Conservation (phyloP, 257 asterid genomes). For the Ballota nigra region DNA sequence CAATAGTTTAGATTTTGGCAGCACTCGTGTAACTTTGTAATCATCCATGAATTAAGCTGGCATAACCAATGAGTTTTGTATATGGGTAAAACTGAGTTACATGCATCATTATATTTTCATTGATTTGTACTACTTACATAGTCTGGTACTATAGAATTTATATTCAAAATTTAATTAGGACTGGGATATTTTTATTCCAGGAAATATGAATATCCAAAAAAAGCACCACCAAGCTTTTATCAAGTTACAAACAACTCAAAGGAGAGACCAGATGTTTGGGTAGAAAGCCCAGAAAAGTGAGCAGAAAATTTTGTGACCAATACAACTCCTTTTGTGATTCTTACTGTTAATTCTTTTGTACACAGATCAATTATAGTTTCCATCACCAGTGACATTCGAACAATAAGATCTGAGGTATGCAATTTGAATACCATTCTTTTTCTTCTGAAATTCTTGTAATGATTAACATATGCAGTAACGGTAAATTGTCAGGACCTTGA, state of each 20-base stretch:
- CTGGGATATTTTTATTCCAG: slow-evolving; percentile 35
- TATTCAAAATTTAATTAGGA: neutral
- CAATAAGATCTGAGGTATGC: slow-evolving; percentile 88
- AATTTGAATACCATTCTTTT: slow-evolving; percentile 9
- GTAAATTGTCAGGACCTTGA: slow-evolving; percentile 10
- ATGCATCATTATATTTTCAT: neutral
- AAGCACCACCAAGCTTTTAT: slow-evolving; percentile 86
- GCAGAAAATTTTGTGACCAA: slow-evolving; percentile 25
- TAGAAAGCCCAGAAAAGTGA: slow-evolving; percentile 96
- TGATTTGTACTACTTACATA: slow-evolving; percentile 10
- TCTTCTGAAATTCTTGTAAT: neutral
- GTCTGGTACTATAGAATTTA: neutral
- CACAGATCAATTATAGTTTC: slow-evolving; percentile 84
- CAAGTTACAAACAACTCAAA: slow-evolving; percentile 89
- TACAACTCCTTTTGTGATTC: slow-evolving; percentile 15
- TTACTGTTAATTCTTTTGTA: slow-evolving; percentile 22
- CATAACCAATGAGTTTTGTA: slow-evolving; percentile 1
- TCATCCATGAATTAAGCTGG: slow-evolving; percentile 5
- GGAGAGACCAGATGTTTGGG: slow-evolving; percentile 99
- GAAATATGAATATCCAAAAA: slow-evolving; percentile 85
- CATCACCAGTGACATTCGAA: slow-evolving; percentile 96
- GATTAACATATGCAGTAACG: neutral
- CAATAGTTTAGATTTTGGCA: neutral
- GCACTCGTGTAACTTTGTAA: slow-evolving; percentile 6
- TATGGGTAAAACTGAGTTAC: slow-evolving; percentile 5